Evolutionary conservation across 1,284 basidiomycete species (phyloP), one percentile per base, ranked within the genome.

Genomic region (Kwoniella shivajii): DNA sequence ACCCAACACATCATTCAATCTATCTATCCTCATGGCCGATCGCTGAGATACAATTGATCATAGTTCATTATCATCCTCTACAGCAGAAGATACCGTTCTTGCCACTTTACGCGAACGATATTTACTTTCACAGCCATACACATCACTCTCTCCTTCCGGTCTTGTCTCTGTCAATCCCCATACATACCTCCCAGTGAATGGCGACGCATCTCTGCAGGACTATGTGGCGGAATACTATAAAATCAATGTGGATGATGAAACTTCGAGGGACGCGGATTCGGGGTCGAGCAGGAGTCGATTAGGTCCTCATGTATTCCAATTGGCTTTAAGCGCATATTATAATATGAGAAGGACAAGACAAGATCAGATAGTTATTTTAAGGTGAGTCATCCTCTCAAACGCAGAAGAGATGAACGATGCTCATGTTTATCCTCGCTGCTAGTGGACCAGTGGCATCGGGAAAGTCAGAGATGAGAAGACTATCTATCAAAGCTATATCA

Each of bases 321-420:
- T 90, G 36, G 89, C 90, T 6, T 88, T 92, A 72, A 88, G 89
- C 79, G 88, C 91, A 11, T 98, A 96, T 80, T 97, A 93, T 76
- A 92, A 98, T 79, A 97, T 98, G 92, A 83, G 86, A 49, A 82
- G 95, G 64, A 98, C 94, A 0, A 85, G 86, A 1, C 91, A 96
- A 80, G 95, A 99, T 78, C 93, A 98, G 79, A 86, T 87, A 57
- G 84, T 99, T 37, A 74, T 95, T 34, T 81, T 95, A 64, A 89
- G 81, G 92, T 93, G 74, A 65, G 86, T 80, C n/a, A 34, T 24
- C 18, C 11, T 22, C 37, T 26, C 22, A n/a, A 27, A 37, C 13
- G n/a, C 34, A 20, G 6, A 16, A 24, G 13, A 29, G 22, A 9
- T 36, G 34, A 10, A n/a, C 34, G n/a, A 10, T 36, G 34, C n/a